Percentiles rank a stretch among this genome's conserved stretches.
Evolutionary conservation across 345 rosid species (phyloP).

Genomic region (Brassica juncea): DNA sequence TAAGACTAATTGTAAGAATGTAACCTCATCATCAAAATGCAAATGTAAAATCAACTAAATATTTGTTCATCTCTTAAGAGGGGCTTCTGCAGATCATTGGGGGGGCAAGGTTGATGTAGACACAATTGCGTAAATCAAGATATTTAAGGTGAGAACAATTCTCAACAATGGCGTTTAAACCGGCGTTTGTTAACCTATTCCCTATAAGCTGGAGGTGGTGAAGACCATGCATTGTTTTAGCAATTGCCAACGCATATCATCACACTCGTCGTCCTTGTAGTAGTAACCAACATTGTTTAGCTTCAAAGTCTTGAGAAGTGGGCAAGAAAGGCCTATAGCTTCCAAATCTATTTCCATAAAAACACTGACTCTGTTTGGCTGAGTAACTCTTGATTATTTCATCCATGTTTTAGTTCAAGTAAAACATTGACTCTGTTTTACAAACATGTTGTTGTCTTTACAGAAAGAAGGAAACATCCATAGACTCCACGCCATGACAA

Average conservation of each 20-base stretch:
- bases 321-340: neutral
- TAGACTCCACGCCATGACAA: neutral
- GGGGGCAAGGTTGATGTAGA: neutral
- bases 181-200: neutral
- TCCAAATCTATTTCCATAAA: neutral
- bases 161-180: constrained; percentile 14
- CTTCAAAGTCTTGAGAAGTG: constrained; percentile 16
- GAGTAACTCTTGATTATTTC: neutral
- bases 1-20: neutral
- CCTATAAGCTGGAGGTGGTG: neutral
- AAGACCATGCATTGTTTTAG: constrained; percentile 3
- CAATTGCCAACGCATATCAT: constrained; percentile 7
- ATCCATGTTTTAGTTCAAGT: neutral
- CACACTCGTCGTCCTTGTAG: neutral
- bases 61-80: neutral
- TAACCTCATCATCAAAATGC: neutral
- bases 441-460: neutral
- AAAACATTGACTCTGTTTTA: neutral
- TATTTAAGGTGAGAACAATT: neutral
- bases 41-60: neutral
- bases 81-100: neutral
- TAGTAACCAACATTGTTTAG: neutral
- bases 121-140: neutral
- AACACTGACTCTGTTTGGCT: neutral
- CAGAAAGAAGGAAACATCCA: no score